Percentiles rank a stretch among this genome's conserved stretches.
phyloP scores from a whole-genome alignment of 768 basidiomycete genomes.

The Leccinum sublutescens region DNA sequence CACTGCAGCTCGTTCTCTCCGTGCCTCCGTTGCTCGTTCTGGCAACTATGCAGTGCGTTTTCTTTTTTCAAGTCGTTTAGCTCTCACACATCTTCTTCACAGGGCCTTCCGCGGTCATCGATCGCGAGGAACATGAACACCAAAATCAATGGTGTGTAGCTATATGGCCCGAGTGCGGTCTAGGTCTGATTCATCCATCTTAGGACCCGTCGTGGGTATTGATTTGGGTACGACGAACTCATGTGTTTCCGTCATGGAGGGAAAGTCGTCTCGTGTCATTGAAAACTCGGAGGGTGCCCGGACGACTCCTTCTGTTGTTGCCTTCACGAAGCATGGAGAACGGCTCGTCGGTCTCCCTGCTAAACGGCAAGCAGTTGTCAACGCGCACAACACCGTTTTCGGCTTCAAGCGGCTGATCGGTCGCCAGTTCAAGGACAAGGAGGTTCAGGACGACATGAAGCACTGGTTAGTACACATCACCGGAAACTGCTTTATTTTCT shows the following conservation, averaged over 20 bases:
- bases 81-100: constrained; percentile 9
- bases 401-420: constrained; percentile 95
- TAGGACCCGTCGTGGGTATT: constrained; percentile 92
- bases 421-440: constrained; percentile 87
- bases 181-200: background rate
- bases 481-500: background rate
- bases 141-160: constrained; percentile 76
- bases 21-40: constrained; percentile 55
- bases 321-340: constrained; percentile 98
- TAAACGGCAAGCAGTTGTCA: constrained; percentile 96
- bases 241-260: constrained; percentile 94
- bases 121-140: constrained; percentile 94
- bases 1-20: constrained; percentile 63
- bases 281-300: constrained; percentile 98
- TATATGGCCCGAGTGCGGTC: background rate
- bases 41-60: constrained; percentile 61
- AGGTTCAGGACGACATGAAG: constrained; percentile 87
- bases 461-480: constrained; percentile 57
- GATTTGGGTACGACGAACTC: constrained; percentile 95
- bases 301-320: constrained; percentile 97
- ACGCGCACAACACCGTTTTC: constrained; percentile 90
- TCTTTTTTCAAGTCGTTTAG: background rate
- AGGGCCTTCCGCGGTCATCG: constrained; percentile 68
- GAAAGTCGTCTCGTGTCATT: constrained; percentile 89
- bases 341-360: constrained; percentile 95